These are phyloP conservation scores for Phytopythium chamaehyphon DNA, from an alignment of 352 stramenopile genomes.

Conservation along the genomic window DNA sequence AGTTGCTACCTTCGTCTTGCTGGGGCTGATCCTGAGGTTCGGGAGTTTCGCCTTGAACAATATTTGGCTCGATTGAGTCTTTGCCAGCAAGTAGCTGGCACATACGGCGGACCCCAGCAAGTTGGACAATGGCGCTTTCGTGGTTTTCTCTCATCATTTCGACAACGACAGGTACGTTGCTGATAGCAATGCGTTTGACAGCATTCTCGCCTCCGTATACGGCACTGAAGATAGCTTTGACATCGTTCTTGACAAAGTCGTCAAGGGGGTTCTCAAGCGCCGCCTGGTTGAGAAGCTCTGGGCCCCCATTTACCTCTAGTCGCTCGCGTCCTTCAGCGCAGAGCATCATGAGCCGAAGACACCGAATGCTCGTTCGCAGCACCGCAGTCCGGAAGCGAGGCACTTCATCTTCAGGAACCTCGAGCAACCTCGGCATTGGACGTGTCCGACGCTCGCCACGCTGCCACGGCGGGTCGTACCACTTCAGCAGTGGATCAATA, in stretches of 20 bases:
- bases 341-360: conserved; percentile 58
- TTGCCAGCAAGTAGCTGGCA: conserved; percentile 40
- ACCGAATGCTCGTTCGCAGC: conserved; percentile 53
- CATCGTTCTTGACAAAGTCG: conserved; percentile 67
- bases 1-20: not conserved
- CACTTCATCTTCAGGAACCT: conserved; percentile 41
- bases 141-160: conserved; percentile 64
- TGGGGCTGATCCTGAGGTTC: conserved; percentile 4
- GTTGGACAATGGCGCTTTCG: conserved; percentile 59
- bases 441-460: conserved; percentile 18
- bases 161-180: conserved; percentile 41
- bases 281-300: conserved; percentile 46
- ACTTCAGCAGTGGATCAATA: conserved; percentile 41
- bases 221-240: conserved; percentile 67
- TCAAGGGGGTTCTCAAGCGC: conserved; percentile 59
- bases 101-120: conserved; percentile 42
- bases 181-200: conserved; percentile 56
- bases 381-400: conserved; percentile 49
- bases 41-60: conserved; percentile 12
- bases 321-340: conserved; percentile 40
- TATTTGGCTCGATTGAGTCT: conserved; percentile 19
- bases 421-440: conserved; percentile 43
- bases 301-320: conserved; percentile 35
- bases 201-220: conserved; percentile 69
- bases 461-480: conserved; percentile 58